These are phyloP conservation scores for Arthrobotrys sinensis DNA, from an alignment of 2,329 filamentous ascomycete genomes.

Conservation along the genomic window DNA sequence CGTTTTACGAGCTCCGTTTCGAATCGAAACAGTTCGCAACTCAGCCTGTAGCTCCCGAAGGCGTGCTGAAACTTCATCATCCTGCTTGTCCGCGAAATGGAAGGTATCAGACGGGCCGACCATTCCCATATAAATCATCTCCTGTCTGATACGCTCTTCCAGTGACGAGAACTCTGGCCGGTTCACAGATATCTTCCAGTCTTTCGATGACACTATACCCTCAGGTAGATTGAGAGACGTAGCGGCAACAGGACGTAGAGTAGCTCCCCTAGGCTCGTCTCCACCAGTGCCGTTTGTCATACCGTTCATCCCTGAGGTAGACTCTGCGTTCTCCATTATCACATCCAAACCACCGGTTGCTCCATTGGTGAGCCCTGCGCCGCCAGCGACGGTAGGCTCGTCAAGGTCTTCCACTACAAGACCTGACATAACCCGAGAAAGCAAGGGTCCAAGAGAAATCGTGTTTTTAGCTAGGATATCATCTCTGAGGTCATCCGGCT, in stretches of 20 bases:
- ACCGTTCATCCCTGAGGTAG: conserved; percentile 63
- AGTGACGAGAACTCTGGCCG: conserved; percentile 88
- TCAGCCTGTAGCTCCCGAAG: conserved; percentile 87
- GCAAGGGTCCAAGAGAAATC: conserved; percentile 87
- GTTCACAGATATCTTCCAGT: conserved; percentile 82
- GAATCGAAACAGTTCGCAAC: conserved; percentile 84
- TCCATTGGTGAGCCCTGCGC: conserved; percentile 66
- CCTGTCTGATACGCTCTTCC: conserved; percentile 91
- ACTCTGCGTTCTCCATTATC: conserved; percentile 59
- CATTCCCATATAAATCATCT: conserved; percentile 91
- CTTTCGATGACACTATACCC: conserved; percentile 66
- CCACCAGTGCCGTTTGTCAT: conserved; percentile 66
- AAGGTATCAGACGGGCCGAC: conserved; percentile 78
- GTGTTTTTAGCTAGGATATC: conserved; percentile 89
- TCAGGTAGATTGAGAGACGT: conserved; percentile 71
- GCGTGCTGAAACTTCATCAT: conserved; percentile 93
- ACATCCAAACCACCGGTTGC: conserved; percentile 66
- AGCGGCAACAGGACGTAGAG: conserved; percentile 55
- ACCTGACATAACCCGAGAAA: conserved; percentile 83
- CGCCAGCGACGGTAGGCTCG: conserved; percentile 34
- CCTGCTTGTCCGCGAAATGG: conserved; percentile 86
- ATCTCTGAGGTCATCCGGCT: conserved; percentile 88
- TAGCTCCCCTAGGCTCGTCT: conserved; percentile 55
- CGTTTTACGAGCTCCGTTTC: conserved; percentile 92
- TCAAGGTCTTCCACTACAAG: conserved; percentile 80